Conservation (phyloP, 345 rosid genomes). For the Sonneratia alba region DNA sequence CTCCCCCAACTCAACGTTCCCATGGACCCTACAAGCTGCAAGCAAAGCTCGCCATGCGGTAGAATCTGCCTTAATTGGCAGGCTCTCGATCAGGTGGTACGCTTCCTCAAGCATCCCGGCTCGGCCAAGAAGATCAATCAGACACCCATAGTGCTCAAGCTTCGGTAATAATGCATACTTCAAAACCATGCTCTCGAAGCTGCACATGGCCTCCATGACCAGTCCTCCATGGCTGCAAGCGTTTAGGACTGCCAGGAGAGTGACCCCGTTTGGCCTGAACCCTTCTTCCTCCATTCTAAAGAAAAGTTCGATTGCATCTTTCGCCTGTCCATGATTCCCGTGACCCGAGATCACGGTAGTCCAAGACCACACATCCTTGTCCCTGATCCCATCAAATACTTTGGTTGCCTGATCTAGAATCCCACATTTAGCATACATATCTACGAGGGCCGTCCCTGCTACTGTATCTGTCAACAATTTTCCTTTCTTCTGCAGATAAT, state of each 20-base stretch:
- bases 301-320: conserved; percentile 39
- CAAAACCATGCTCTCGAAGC: conserved; percentile 45
- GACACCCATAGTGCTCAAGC: conserved; percentile 59
- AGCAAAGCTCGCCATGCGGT: conserved; percentile 59
- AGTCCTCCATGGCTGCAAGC: conserved; percentile 67
- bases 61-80: conserved; percentile 40
- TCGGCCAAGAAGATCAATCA: conserved; percentile 57
- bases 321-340: conserved; percentile 48
- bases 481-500: conserved; percentile 29
- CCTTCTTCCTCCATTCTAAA: conserved; percentile 41
- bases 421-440: conserved; percentile 62
- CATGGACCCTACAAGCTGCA: conserved; percentile 56
- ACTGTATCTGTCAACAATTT: conserved; percentile 29
- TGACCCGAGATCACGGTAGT: conserved; percentile 49
- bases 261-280: conserved; percentile 41
- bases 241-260: conserved; percentile 53
- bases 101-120: conserved; percentile 61
- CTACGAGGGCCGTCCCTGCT: conserved; percentile 51
- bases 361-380: conserved; percentile 55
- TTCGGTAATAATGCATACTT: conserved; percentile 30
- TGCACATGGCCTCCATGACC: conserved; percentile 36
- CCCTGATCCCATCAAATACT: conserved; percentile 32
- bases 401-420: conserved; percentile 35
- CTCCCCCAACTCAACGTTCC: conserved; percentile 41
- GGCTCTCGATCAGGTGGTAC: conserved; percentile 29